Base-by-base conservation (phyloP, 495 filamentous ascomycete genomes). In the Penicillium longicatenatum region DNA sequence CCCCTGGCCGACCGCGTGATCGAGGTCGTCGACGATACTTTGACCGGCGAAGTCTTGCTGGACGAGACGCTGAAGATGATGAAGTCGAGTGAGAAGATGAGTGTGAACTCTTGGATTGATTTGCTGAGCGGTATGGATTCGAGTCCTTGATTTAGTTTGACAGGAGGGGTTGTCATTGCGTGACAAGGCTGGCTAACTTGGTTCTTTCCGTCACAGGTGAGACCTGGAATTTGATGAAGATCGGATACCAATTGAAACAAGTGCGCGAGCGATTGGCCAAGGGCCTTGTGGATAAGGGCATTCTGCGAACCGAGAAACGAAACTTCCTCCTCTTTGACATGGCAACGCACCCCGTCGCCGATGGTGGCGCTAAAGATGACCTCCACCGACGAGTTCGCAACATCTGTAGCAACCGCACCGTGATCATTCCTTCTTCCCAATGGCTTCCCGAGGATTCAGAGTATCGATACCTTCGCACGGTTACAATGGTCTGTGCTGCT, bases 211-310 rank as follows among this genome's bases (percentile, higher is more conserved):
- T 35, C 10, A 60, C 66, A 98, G 94, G 94, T 62, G 94, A 98
- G 76, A 98, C 94, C 57, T 98, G 94, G 94, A 98, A 98, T 66
- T 79, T 98, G 53, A 97, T 98, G 94, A 98, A 98, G 77, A 98
- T 98, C 65, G 94, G 94, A 69, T 98, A 98, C 77, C 94, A 98
- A 81, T 83, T 98, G 59, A 98, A 98, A 75, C 94, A 98, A 80
- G 94, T 98, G 50, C 93, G 94, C 66, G 94, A 98, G 80, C 91
- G 94, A 50, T 84, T 98, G 48, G 91, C 91, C 62, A 98, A 98
- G 74, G 94, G 94, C n/a, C 85, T 98, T 26, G 94, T 98, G 29
- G 94, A 98, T 75, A 98, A 98, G 76, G 94, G 94, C 53, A 97
- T 98, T 71, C 85, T 98, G 48, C 90, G 94, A 65, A 98, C 94